phyloP scores from a whole-genome alignment of 2,329 filamentous ascomycete species.

The Cercospora brassicicola region DNA sequence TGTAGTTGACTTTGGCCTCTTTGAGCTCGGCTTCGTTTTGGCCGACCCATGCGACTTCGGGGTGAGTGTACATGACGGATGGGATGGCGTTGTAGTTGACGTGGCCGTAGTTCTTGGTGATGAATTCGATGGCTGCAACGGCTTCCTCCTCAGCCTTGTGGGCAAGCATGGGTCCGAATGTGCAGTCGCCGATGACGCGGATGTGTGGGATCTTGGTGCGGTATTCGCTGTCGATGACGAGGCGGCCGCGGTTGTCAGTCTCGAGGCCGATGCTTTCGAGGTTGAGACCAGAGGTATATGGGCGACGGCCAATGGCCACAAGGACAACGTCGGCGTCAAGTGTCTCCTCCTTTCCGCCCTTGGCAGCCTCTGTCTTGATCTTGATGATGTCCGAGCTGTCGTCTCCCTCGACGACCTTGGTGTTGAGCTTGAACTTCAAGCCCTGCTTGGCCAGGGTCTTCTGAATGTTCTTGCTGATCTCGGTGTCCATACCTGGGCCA shows the following conservation, averaged over 20 bases:
- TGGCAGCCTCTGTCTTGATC: constrained; percentile 84
- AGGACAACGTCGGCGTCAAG: constrained; percentile 93
- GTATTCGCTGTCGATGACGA: constrained; percentile 98
- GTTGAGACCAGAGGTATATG: constrained; percentile 87
- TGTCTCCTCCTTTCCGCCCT: constrained; percentile 92
- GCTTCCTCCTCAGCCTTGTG: constrained; percentile 99
- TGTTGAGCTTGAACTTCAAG: constrained; percentile 96
- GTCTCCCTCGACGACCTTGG: constrained; percentile 88
- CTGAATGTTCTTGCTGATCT: constrained; percentile 86
- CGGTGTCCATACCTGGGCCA: constrained; percentile 93
- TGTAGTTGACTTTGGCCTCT: constrained; percentile 85
- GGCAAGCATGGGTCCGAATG: constrained; percentile 92
- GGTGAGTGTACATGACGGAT: constrained; percentile 99
- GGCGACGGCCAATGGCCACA: constrained; percentile 91
- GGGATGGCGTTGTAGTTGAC: constrained; percentile 99
- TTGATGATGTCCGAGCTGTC: constrained; percentile 73
- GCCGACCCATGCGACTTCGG: constrained; percentile 97
- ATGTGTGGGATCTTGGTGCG: constrained; percentile 97
- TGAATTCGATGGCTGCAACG: constrained; percentile 92
- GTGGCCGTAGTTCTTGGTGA: constrained; percentile 96
- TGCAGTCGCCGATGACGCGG: constrained; percentile 91
- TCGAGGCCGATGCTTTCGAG: constrained; percentile 93
- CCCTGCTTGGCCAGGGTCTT: constrained; percentile 96
- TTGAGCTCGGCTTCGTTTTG: constrained; percentile 97
- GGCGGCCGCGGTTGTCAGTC: constrained; percentile 85